Base-by-base conservation (phyloP, 345 rosid genomes). In the Salix caprea region DNA sequence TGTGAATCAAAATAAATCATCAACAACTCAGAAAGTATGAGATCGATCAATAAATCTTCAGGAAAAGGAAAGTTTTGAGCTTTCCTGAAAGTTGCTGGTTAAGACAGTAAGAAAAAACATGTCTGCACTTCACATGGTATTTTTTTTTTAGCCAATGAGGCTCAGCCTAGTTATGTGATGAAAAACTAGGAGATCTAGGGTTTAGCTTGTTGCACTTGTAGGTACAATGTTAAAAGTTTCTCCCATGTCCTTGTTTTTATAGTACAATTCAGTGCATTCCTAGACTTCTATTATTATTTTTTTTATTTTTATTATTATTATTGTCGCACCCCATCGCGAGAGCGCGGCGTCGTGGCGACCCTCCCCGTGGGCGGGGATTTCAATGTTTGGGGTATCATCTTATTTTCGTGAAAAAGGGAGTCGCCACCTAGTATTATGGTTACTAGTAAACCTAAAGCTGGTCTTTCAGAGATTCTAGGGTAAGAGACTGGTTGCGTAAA, bases 161-260 rank as follows among this genome's bases (percentile, higher is more conserved):
- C 65, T 26, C 7, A 4, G 69, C 19, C 13, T 36, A 12, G n/a
- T 30, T 19, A 48, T 18, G 21, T 42, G 65, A 78, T 21, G 50
- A 18, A 32, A 70, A 46, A 61, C 54, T 14, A 19, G 32, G 42
- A 61, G 30, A 19, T 37, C 77, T 7, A 70, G 18, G 30, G 72
- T 78, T 74, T 74, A 90, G 97, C 89, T 91, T 34, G 90, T 81
- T 67, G 98, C 98, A 87, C 99, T 96, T 18, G 98, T 93, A 50
- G 99, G 99, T 52, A 96, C 97, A 70, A 96, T 91, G 70, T 89
- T 93, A 85, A 21, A 88, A 67, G 89, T 87, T 82, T 91, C 96
- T 69, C 92, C 91, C 94, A 85, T 90, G 28, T 93, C 94, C 84
- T 80, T 90, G 79, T 96, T 96, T 85, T 90, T 96, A 80, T 91